These are phyloP conservation scores for Trametes meyenii DNA, from an alignment of 768 basidiomycete genomes.

Conservation along the genomic window DNA sequence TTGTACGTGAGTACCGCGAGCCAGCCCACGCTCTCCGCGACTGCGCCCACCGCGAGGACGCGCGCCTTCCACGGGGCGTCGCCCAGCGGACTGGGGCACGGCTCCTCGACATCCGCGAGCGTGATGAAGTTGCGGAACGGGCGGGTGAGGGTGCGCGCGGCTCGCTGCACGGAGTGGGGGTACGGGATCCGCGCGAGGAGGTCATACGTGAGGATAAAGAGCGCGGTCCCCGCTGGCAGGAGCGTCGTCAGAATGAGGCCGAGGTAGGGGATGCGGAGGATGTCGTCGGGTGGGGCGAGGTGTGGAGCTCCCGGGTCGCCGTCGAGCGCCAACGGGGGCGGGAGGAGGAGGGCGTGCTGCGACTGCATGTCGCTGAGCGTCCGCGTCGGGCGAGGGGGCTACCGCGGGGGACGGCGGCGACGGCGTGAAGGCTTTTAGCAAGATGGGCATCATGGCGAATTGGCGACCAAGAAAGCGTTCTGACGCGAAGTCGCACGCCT, in stretches of 20 bases:
- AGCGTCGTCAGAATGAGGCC: slow-evolving; percentile 16
- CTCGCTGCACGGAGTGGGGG: slow-evolving; percentile 14
- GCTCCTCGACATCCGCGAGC: slow-evolving; percentile 51
- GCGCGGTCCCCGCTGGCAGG: slow-evolving; percentile 14
- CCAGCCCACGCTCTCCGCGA: slow-evolving; percentile 46
- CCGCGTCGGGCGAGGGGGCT: slow-evolving; percentile 3
- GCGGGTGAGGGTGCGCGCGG: slow-evolving; percentile 13
- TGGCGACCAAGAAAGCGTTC: slow-evolving; percentile 12
- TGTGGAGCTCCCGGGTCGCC: neutral
- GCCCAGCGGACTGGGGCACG: slow-evolving; percentile 29
- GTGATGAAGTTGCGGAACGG: slow-evolving; percentile 59
- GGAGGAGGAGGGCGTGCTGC: slow-evolving; percentile 12
- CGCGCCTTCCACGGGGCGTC: slow-evolving; percentile 36
- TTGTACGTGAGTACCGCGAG: slow-evolving; percentile 45
- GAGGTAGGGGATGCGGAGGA: slow-evolving; percentile 13
- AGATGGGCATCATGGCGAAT: slow-evolving; percentile 8
- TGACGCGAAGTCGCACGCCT: slow-evolving; percentile 11
- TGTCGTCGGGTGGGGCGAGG: neutral
- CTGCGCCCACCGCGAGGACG: slow-evolving; percentile 41
- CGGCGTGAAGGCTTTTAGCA: slow-evolving; percentile 17
- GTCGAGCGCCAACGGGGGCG: neutral
- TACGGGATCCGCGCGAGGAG: slow-evolving; percentile 17
- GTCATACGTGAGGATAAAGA: slow-evolving; percentile 20
- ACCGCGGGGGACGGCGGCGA: slow-evolving; percentile 1
- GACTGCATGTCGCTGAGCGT: neutral